Evolutionary conservation across 768 basidiomycete genomes (phyloP), one percentile per base, ranked within the genome.

Genomic region (Amanita muscaria): DNA sequence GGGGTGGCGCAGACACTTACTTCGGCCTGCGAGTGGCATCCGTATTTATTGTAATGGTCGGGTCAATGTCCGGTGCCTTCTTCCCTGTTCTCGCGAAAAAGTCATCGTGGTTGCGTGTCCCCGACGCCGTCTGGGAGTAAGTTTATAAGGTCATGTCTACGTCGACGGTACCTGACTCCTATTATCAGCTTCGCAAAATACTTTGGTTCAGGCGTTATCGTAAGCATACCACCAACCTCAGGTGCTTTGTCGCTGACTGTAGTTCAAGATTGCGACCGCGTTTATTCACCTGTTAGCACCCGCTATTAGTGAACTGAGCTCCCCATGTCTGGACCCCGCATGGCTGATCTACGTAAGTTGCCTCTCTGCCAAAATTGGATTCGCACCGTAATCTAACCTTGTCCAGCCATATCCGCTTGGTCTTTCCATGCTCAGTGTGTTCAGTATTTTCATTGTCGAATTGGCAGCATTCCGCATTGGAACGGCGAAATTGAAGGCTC

Each of bases 201-300:
- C 60, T 92, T 93, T 62, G 90, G 90, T 21, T 89, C 87, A 11
- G 90, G 90, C 19, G 85, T 89, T 39, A 88, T 89, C 53, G 85
- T 87, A 47, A 53, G 81, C 66, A 44, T 24, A 16, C 23, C 37
- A 42, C 39, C 15, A 38, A 49, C 9, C 16, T 33, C 14, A 5
- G n/a, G 31, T 8, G 14, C 12, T 22, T 16, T 23, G 15, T 22
- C 10, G 14, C n/a, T 6, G 31, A 42, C 22, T 12, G 23, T 19
- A 21, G 1, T 9, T 24, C 51, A 88, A n/a, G 86, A 83, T 96
- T 47, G 89, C 89, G 1, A 94, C 91, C 8, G 83, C 87, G 3
- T 94, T 88, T 59, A 87, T 89, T 27, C 88, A 91, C 60, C 72
- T 94, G 0, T 68, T 94, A 5, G 64, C 74, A 5, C 84, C 93